Percentiles rank a stretch among this genome's conserved stretches.
These are phyloP conservation scores for Penicillium diatomitis DNA, from an alignment of 495 filamentous ascomycete species.

Conservation along the genomic window DNA sequence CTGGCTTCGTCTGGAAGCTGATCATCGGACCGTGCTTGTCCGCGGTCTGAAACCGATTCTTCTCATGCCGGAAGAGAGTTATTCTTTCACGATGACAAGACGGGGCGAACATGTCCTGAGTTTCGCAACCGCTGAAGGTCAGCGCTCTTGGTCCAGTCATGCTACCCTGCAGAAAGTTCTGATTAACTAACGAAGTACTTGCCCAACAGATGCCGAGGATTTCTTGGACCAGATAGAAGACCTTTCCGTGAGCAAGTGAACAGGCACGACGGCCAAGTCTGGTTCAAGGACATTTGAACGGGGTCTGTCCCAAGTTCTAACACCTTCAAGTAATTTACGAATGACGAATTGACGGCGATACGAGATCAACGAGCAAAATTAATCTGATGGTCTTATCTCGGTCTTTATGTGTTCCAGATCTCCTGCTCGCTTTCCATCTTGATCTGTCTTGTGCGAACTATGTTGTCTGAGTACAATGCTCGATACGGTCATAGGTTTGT, in stretches of 20 bases:
- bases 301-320: too few relatives aligned
- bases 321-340: conserved; percentile 1
- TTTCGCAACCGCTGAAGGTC: conserved; percentile 29
- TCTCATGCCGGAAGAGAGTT: conserved; percentile 47
- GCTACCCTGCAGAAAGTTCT: background rate
- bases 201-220: conserved; percentile 25
- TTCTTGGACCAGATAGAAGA: conserved; percentile 23
- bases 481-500: too few relatives aligned
- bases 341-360: conserved; percentile 14
- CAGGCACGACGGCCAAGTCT: too few relatives aligned
- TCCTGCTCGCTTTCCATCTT: too few relatives aligned
- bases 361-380: conserved; percentile 12
- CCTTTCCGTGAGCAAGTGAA: conserved; percentile 1
- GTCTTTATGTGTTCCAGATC: too few relatives aligned
- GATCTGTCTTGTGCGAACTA: too few relatives aligned
- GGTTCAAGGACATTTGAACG: too few relatives aligned
- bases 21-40: conserved; percentile 46
- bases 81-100: conserved; percentile 29
- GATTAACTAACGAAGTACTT: background rate
- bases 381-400: background rate
- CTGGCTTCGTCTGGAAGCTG: conserved; percentile 45
- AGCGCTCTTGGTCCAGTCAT: background rate
- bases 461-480: too few relatives aligned
- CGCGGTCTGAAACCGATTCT: conserved; percentile 53
- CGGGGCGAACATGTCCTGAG: conserved; percentile 31